Conservation (phyloP, 495 filamentous ascomycete genomes). For the Thozetella sp. region DNA sequence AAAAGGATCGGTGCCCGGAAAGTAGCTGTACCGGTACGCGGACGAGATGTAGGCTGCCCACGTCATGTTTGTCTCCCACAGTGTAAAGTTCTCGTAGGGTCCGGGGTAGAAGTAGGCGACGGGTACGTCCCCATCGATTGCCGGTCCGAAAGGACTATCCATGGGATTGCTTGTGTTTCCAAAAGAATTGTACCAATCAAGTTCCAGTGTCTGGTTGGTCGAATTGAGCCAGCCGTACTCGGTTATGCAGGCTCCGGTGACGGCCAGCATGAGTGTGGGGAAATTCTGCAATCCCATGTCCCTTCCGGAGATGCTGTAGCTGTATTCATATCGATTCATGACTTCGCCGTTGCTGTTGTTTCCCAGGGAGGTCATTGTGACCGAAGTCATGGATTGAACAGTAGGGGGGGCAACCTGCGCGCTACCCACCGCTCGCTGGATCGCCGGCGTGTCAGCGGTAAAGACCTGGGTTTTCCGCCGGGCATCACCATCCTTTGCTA, state of each 20-base stretch:
- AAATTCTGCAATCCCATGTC: slow-evolving; percentile 29
- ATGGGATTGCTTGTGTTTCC: background rate
- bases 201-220: background rate
- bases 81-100: background rate
- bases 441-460: slow-evolving; percentile 14
- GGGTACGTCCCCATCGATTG: slow-evolving; percentile 8
- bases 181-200: slow-evolving; percentile 9
- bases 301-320: slow-evolving; percentile 20
- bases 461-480: slow-evolving; percentile 6
- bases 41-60: slow-evolving; percentile 26
- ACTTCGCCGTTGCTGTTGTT: slow-evolving; percentile 8
- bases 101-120: slow-evolving; percentile 2
- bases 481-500: background rate
- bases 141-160: background rate
- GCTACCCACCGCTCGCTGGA: slow-evolving; percentile 21
- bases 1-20: slow-evolving; percentile 24
- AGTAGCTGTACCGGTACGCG: slow-evolving; percentile 21
- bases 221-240: slow-evolving; percentile 20
- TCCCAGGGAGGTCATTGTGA: slow-evolving; percentile 6
- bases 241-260: slow-evolving; percentile 27
- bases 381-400: slow-evolving; percentile 9
- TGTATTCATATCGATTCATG: slow-evolving; percentile 20
- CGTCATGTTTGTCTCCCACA: slow-evolving; percentile 16
- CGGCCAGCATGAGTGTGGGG: slow-evolving; percentile 19
- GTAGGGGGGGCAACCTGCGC: slow-evolving; percentile 4